Evolutionary conservation across 192 early-diverging fungal species (phyloP).

Genomic region (Linnemannia elongata): DNA sequence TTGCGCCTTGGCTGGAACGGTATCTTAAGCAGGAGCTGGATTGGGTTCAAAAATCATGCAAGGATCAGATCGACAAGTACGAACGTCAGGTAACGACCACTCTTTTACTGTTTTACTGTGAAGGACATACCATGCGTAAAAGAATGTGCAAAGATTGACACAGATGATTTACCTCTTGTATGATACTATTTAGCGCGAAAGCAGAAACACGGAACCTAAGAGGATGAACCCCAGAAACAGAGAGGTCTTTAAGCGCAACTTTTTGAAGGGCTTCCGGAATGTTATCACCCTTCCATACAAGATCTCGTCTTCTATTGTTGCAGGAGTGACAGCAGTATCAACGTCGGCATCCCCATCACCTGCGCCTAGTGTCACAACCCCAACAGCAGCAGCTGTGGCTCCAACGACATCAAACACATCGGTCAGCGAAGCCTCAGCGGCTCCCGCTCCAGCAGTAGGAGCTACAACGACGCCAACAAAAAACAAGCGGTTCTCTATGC

Average conservation of each 20-base stretch:
- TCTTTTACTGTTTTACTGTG: neutral
- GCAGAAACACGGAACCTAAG: slow-evolving; percentile 30
- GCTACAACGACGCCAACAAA: slow-evolving; percentile 29
- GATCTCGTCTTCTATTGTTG: slow-evolving; percentile 54
- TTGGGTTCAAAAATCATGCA: slow-evolving; percentile 68
- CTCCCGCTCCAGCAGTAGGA: slow-evolving; percentile 2
- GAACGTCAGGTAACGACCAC: slow-evolving; percentile 66
- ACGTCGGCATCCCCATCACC: slow-evolving; percentile 22
- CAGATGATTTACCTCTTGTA: neutral
- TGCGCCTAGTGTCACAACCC: slow-evolving; percentile 13
- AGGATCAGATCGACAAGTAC: slow-evolving; percentile 77
- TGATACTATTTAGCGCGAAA: slow-evolving; percentile 19
- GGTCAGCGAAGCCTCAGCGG: neutral
- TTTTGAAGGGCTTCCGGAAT: slow-evolving; percentile 66
- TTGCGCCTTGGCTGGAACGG: slow-evolving; percentile 73
- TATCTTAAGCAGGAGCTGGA: slow-evolving; percentile 79
- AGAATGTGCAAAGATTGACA: neutral
- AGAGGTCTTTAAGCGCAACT: slow-evolving; percentile 65
- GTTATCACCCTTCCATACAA: slow-evolving; percentile 62
- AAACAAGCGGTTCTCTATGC: slow-evolving; percentile 51
- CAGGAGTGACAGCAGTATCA: slow-evolving; percentile 35
- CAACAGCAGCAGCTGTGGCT: neutral
- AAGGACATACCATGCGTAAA: neutral
- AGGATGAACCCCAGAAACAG: slow-evolving; percentile 54
- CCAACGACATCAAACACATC: neutral